Evolutionary conservation across 2,329 filamentous ascomycete species (phyloP), one percentile per base, ranked within the genome.

Genomic region (Fusarium pseudocircinatum): DNA sequence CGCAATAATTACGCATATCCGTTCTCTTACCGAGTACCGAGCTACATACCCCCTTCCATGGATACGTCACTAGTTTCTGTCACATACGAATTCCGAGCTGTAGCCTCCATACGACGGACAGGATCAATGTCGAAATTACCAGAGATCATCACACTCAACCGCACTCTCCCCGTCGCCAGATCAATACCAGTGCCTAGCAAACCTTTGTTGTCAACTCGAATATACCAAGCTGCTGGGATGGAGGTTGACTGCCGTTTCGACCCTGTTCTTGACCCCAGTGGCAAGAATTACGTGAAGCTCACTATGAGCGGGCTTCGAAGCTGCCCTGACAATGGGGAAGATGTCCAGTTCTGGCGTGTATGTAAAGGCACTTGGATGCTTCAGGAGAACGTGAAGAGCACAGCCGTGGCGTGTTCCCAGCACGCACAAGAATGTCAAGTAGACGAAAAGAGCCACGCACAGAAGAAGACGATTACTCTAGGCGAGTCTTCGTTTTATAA

Each of bases 341-440:
- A 91, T 7, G 87, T 95, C 60, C 66, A 76, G 20, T 86, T 89
- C 77, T 98, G 96, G 96, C 92, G 92, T 75, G 86, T 98, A 28
- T 93, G 95, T 79, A 96, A 96, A 82, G 88, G 97, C 69, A 93
- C 92, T 62, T 98, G 96, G 96, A 91, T 93, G 73, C 90, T 98
- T 54, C 95, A 98, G 77, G 96, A 98, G 85, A 92, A 90, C 37
- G 88, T 94, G 79, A 92, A 91, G 81, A 91, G 91, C 34, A 86
- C 94, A 37, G 93, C 93, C 0, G 90, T 91, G 1, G 92, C 94
- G 7, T 98, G 96, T 83, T 77, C 87, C 30, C 92, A 91, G 79
- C 96, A 98, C 82, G 82, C 87, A 9, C 34, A 9, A 6, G 49
- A 44, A 13, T 16, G 18, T 0, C 49, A 52, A 2, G 15, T 13